Evolutionary conservation across 768 basidiomycete genomes (phyloP).

Genomic region (Mycena galopus): DNA sequence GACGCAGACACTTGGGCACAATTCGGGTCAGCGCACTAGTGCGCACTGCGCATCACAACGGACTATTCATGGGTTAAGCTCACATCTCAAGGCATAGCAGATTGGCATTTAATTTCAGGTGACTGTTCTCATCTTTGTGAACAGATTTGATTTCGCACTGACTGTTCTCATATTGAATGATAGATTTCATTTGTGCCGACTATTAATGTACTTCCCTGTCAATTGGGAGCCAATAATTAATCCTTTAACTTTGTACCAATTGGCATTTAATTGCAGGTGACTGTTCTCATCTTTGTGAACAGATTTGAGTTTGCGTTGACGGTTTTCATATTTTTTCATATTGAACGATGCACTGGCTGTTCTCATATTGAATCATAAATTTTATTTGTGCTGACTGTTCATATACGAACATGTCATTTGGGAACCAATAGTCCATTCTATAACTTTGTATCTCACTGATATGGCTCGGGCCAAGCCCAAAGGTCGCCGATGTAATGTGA

Average conservation of each 20-base stretch:
- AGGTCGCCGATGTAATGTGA: background rate
- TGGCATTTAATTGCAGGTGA: too few relatives aligned
- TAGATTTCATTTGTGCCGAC: background rate
- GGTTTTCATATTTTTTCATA: too few relatives aligned
- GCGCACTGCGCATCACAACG: too few relatives aligned
- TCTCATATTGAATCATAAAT: too few relatives aligned
- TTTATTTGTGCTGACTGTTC: too few relatives aligned
- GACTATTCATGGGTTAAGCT: background rate
- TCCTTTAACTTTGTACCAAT: too few relatives aligned
- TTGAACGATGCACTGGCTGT: too few relatives aligned
- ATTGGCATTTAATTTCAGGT: constrained; percentile 2
- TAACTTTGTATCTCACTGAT: background rate
- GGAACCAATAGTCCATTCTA: too few relatives aligned
- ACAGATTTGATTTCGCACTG: background rate
- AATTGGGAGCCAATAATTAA: background rate
- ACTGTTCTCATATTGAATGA: background rate
- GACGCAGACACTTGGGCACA: background rate
- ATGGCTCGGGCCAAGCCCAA: background rate
- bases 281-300: too few relatives aligned
- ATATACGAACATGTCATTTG: too few relatives aligned
- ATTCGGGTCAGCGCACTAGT: background rate
- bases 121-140: background rate
- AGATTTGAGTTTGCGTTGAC: too few relatives aligned
- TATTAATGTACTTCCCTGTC: background rate
- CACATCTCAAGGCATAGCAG: background rate